Percentiles rank a stretch among this genome's conserved stretches.
These are phyloP conservation scores for Fraxinus baroniana DNA, from an alignment of 305 asterid genomes.

Conservation along the genomic window DNA sequence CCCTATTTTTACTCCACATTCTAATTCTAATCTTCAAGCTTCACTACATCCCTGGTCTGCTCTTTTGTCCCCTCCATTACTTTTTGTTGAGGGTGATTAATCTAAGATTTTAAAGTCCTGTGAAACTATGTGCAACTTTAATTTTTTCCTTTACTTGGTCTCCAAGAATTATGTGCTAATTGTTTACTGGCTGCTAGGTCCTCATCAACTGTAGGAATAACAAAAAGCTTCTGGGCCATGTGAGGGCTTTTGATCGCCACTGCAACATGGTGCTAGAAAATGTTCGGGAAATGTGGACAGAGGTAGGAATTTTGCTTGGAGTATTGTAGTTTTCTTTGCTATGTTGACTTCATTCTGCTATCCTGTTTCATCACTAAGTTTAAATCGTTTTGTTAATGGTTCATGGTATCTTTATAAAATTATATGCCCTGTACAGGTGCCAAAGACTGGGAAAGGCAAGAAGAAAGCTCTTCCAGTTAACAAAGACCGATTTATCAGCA, in stretches of 20 bases:
- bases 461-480: conserved; percentile 88
- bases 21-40: neutral
- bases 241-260: conserved; percentile 93
- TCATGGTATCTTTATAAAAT: neutral
- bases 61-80: too few species aligned
- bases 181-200: conserved; percentile 47
- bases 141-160: neutral
- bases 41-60: neutral
- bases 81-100: neutral
- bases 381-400: neutral
- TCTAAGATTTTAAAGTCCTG: neutral
- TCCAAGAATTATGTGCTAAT: neutral
- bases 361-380: conserved; percentile 3
- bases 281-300: conserved; percentile 97
- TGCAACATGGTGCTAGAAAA: conserved; percentile 94
- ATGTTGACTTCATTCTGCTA: neutral
- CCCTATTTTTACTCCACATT: neutral
- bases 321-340: neutral
- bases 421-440: conserved; percentile 43
- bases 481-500: conserved; percentile 87
- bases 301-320: conserved; percentile 42
- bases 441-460: conserved; percentile 95
- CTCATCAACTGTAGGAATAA: conserved; percentile 93
- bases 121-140: neutral
- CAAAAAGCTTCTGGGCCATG: conserved; percentile 88